Evolutionary conservation across 768 basidiomycete genomes (phyloP), one percentile per base, ranked within the genome.

Genomic region (Terana coerulea): DNA sequence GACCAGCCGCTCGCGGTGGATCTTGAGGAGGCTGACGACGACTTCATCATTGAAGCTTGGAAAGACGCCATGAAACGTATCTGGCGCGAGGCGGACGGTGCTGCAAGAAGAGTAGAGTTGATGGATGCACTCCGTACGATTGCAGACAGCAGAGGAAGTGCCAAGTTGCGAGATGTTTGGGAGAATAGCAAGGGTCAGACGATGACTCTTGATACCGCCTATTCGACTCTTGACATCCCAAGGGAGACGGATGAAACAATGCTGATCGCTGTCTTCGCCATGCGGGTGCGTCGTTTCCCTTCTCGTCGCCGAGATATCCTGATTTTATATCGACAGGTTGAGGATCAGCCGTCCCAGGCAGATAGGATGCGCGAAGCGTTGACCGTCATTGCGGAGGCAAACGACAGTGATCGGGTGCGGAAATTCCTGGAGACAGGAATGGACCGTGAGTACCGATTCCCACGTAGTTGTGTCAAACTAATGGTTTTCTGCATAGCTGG

Each of bases 341-440:
- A 86, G 25, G 91, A 92, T 62, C 75, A 79, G 31, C 81, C 89
- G 5, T 71, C 70, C 36, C 86, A 87, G 62, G 60, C 73, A 31
- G 82, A 88, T 6, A 82, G 78, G 59, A 84, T 89, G 83, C 75
- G 75, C 30, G 84, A 87, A 56, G 91, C 90, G 0, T 63, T 94
- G 59, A 56, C 67, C 17, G 79, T 87, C 36, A 88, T 97, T 43
- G 86, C 88, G 0, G 86, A 91, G 60, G 73, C 78, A 5, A 74
- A 86, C 44, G 78, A 88, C 47, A 94, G 90, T 61, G 74, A 73
- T n/a, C 80, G 84, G 5, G 64, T 95, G 47, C 76, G 80, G 30
- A 74, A 77, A 46, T 88, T 85, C 63, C 60, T 86, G 1, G 71
- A 78, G 46, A 78, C 83, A 1, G 88, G 89, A 3, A 69, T 68